Evolutionary conservation across 1,284 basidiomycete species (phyloP), one percentile per base, ranked within the genome.

Genomic region (Malassezia obtusa): DNA sequence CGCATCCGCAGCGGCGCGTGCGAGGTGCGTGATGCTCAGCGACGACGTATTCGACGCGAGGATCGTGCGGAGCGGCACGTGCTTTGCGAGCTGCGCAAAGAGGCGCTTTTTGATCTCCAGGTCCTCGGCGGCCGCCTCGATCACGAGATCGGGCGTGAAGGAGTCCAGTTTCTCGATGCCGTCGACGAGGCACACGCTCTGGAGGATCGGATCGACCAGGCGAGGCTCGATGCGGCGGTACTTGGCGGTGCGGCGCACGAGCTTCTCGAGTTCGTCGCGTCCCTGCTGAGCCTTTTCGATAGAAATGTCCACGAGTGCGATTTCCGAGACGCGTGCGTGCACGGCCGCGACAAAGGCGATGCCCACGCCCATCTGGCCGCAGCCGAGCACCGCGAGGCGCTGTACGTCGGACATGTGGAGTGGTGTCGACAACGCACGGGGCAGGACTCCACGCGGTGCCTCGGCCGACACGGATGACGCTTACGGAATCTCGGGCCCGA

Each of bases 121-220:
- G 49, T 85, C 83, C 76, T 96, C 91, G 4, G 89, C 87, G 0
- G 87, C 89, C 0, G 91, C 92, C 86, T 96, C 91, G 50, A 95
- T 80, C 36, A 89, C 86, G 80, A 95, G 83, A 68, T 92, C 88
- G 6, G 83, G 84, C 62, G 90, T 86, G 35, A 9, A 78, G 81
- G 31, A n/a, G 1, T 50, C 61, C 33, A 69, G 61, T 26, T 59
- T 60, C 22, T 61, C 59, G 12, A 68, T 32, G 39, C 45, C 51
- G 5, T 50, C 39, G 4, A 65, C 62, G 14, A 59, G 57, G 19
- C 57, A 41, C 1, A 65, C 47, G 10, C 65, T 52, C 6, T 61
- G 49, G 31, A 82, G 77, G 0, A 87, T 85, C 44, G 84, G 85
- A 35, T 84, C 83, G 0, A 86, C 86, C n/a, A 82, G 80, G 15